These are phyloP conservation scores for Thalia dealbata DNA, from an alignment of 176 grass and related monocot species.

Conservation along the genomic window DNA sequence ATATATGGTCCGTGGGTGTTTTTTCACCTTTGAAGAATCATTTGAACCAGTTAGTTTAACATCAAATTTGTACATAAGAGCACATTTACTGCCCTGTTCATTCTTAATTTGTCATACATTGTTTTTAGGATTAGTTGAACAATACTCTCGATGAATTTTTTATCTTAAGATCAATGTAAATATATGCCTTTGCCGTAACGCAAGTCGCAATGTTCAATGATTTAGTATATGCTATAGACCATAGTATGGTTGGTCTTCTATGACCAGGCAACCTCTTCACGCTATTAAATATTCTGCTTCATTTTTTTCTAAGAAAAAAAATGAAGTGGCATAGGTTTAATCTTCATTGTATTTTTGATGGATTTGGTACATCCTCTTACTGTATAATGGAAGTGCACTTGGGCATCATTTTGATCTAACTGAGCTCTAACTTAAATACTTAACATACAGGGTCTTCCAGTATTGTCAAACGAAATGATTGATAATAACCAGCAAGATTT, in stretches of 20 bases:
- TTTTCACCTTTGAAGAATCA: not conserved
- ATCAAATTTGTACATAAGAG: not conserved
- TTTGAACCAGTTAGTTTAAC: not conserved
- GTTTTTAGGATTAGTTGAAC: not conserved
- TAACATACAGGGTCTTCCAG: slow-evolving; percentile 33
- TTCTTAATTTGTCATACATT: not conserved
- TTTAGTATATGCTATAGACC: not conserved
- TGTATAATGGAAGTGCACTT: not conserved
- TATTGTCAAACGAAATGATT: slow-evolving; percentile 10
- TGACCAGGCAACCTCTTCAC: not conserved
- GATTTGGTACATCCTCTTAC: not conserved
- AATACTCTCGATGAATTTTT: not conserved
- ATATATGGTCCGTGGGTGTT: too few species aligned
- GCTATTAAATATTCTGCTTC: not conserved
- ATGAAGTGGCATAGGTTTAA: not conserved
- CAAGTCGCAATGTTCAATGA: not conserved
- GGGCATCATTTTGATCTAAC: not conserved
- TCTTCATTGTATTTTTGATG: not conserved
- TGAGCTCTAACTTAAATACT: slow-evolving; percentile 3
- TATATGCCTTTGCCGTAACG: not conserved
- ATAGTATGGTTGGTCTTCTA: not conserved
- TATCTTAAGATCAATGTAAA: not conserved
- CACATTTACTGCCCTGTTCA: not conserved
- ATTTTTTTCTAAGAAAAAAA: not conserved
- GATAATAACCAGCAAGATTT: slow-evolving; percentile 13